Evolutionary conservation across 331 rosid species (phyloP).

Genomic region (Telfairia occidentalis): DNA sequence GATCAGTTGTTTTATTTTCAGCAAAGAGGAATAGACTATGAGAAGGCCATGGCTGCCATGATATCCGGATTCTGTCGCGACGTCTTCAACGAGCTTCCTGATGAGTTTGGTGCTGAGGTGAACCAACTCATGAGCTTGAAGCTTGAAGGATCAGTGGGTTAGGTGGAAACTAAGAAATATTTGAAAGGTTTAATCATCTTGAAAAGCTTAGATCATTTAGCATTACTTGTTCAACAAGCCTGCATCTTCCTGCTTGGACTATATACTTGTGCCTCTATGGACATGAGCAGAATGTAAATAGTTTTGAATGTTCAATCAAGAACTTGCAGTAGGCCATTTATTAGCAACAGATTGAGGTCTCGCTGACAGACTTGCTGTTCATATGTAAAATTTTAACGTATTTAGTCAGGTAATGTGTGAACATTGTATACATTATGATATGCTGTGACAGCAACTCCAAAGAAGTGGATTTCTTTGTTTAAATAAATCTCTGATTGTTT

Average conservation of each 20-base stretch:
- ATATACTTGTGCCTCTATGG: not conserved
- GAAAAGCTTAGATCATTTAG: not conserved
- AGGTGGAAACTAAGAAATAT: not conserved
- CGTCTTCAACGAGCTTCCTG: constrained; percentile 84
- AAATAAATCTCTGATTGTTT: not conserved
- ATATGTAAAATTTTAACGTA: not conserved
- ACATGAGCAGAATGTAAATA: constrained; percentile 3
- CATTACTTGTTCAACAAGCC: not conserved
- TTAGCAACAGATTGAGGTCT: not conserved
- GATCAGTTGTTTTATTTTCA: constrained; percentile 80
- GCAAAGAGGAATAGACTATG: constrained; percentile 77
- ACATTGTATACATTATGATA: not conserved
- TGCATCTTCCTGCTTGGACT: constrained; percentile 1
- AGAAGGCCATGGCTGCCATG: constrained; percentile 92
- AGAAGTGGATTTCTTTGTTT: not conserved
- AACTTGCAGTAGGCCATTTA: not conserved
- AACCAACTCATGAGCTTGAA: constrained; percentile 89
- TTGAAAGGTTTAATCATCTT: not conserved
- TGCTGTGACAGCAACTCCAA: not conserved
- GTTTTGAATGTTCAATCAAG: not conserved
- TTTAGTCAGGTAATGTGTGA: not conserved
- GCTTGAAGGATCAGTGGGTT: constrained; percentile 90
- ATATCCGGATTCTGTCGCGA: constrained; percentile 83
- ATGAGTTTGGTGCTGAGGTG: constrained; percentile 88
- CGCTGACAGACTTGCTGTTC: not conserved